Percentiles rank a stretch among this genome's conserved stretches.
Conservation (phyloP, 2,329 filamentous ascomycete species). For the Chaetomium sp. region DNA sequence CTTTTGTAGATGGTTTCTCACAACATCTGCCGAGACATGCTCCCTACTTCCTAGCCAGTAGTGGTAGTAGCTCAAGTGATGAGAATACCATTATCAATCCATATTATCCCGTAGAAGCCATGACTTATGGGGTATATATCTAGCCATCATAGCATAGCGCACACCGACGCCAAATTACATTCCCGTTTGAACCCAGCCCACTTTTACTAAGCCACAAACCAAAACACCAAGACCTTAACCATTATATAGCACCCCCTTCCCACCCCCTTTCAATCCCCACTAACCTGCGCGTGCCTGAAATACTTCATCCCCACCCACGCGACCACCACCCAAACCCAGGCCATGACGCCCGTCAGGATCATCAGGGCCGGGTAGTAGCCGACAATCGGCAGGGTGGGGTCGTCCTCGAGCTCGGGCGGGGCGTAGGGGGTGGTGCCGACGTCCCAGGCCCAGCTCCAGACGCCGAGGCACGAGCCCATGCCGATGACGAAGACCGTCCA, state of each 20-base stretch:
- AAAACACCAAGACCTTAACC: neutral
- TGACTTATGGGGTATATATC: neutral
- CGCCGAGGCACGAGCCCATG: conserved; percentile 91
- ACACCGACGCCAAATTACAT: neutral
- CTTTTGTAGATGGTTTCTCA: neutral
- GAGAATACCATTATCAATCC: neutral
- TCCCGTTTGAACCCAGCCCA: too few species aligned
- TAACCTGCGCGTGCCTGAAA: conserved; percentile 94
- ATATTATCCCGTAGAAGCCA: neutral
- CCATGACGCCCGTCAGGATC: conserved; percentile 92
- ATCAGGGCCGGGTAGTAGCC: conserved; percentile 96
- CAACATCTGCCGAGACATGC: neutral
- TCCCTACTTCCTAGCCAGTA: neutral
- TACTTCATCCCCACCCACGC: conserved; percentile 99
- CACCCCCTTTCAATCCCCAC: conserved; percentile 53
- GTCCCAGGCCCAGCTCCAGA: conserved; percentile 99
- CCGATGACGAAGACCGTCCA: conserved; percentile 96
- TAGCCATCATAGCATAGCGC: neutral
- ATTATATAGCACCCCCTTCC: neutral
- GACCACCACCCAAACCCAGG: conserved; percentile 97
- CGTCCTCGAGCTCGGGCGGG: conserved; percentile 91
- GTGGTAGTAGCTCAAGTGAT: neutral
- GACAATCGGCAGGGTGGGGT: conserved; percentile 90
- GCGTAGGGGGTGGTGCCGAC: conserved; percentile 95
- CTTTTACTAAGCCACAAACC: neutral